Percentiles rank a stretch among this genome's conserved stretches.
Conservation (phyloP, 2,329 filamentous ascomycete species). For the Amesomyces nigricolor region DNA sequence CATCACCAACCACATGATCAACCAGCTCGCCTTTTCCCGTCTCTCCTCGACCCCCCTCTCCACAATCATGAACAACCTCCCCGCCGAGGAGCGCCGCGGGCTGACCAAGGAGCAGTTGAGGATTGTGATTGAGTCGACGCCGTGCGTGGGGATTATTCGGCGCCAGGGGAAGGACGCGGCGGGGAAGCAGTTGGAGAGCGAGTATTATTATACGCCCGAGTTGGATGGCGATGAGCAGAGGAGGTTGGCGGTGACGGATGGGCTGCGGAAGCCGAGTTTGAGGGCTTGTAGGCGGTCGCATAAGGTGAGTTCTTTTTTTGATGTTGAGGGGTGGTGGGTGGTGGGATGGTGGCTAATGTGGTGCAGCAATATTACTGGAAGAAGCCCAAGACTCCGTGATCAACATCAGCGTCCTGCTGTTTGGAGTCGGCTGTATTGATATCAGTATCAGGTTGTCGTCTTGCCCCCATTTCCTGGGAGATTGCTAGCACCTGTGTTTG, state of each 20-base stretch:
- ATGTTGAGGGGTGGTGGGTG: neutral
- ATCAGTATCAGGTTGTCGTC: neutral
- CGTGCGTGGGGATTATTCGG: constrained; percentile 80
- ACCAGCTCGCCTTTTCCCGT: constrained; percentile 91
- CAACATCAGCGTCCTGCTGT: neutral
- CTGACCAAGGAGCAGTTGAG: constrained; percentile 61
- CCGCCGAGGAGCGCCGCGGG: constrained; percentile 54
- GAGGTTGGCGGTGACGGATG: constrained; percentile 75
- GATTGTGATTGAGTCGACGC: constrained; percentile 63
- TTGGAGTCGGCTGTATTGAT: neutral
- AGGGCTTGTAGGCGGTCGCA: constrained; percentile 90
- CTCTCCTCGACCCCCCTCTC: constrained; percentile 88
- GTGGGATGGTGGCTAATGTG: neutral
- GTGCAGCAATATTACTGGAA: constrained; percentile 66
- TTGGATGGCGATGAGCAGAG: constrained; percentile 73
- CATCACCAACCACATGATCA: constrained; percentile 81
- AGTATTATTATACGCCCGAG: constrained; percentile 95
- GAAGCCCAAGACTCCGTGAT: constrained; percentile 52
- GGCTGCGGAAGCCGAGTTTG: constrained; percentile 81
- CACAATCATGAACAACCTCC: constrained; percentile 81
- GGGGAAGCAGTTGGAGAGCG: constrained; percentile 86
- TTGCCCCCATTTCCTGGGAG: neutral
- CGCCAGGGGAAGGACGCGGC: constrained; percentile 94
- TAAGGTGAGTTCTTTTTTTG: constrained; percentile 60
- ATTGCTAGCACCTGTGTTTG: constrained; percentile 6